Base-by-base conservation (phyloP, 75 land plant genomes). In the Picea glauca region DNA sequence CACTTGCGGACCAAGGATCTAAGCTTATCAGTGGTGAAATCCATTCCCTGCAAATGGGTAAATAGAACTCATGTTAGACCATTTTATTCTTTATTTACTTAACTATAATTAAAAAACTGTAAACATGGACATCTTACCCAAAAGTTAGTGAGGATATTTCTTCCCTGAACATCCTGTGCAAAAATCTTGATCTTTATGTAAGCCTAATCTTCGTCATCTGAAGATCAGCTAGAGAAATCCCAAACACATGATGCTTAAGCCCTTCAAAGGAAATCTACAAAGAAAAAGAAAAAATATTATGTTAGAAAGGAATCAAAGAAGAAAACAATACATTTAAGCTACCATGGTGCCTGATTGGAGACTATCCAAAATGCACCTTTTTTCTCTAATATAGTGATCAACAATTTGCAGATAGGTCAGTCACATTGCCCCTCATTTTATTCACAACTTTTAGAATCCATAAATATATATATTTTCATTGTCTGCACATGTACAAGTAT, bases 141-240 rank as follows among this genome's bases (percentile, higher is more conserved):
- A 78, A 95, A 92, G 79, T 92, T 94, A 3, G 99, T 96, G 35
- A 96, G 95, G 14, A 96, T 98, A 78, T 96, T 92, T 86, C 82
- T 92, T 58, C 98, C 95, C 82, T 96, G 99, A 17, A 96, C 94
- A 87, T 96, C 98, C 65, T 95, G 95, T 46, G 91, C 98, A 33
- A 93, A 79, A 58, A 94, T 83, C 18, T 91, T 82, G 72, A 94
- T 93, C 85, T 94, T 94, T 56, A 93, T 87, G 87, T 79, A 87
- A 30, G 93, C 79, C 60, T 93, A 91, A 54, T 95, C 96, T 58
- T 95, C 98, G 75, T 93, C 96, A 23, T 77, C 43, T 95, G 93
- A 26, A 95, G 92, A 80, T 95, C 98, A 78, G 94, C 96, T 23
- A 95, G 76, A 15, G 86, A 87, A 14, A 83, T 67, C 88, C 93